Conservation (phyloP, 805 yeast species). For the Jamesozyma lodderae region DNA sequence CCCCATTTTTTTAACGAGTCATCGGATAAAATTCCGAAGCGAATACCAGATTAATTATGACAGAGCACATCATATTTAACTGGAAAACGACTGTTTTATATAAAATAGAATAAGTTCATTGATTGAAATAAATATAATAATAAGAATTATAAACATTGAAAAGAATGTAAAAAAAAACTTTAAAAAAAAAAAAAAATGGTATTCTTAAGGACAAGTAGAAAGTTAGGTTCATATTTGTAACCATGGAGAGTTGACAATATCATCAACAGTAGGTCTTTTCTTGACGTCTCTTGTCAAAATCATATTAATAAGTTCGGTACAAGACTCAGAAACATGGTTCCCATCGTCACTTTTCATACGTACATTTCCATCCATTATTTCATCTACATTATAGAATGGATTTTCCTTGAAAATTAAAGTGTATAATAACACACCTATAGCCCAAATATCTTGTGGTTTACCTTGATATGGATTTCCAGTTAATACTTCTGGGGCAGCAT, state of each 20-base stretch:
- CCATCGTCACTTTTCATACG: slow-evolving; percentile 33
- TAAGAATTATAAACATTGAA: too few species aligned
- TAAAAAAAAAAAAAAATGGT: neutral
- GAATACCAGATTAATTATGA: too few species aligned
- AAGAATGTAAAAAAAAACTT: too few species aligned
- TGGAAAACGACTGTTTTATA: too few species aligned
- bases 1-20: too few species aligned
- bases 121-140: too few species aligned
- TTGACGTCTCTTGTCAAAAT: slow-evolving; percentile 60
- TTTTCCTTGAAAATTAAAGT: slow-evolving; percentile 86
- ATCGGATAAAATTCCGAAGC: too few species aligned
- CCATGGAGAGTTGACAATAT: slow-evolving; percentile 65
- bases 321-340: slow-evolving; percentile 40
- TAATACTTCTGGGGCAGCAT: slow-evolving; percentile 93
- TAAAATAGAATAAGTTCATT: too few species aligned
- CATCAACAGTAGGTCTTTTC: slow-evolving; percentile 63
- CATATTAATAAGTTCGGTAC: slow-evolving; percentile 48
- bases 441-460: slow-evolving; percentile 94
- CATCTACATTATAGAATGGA: slow-evolving; percentile 90
- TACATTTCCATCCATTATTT: slow-evolving; percentile 80
- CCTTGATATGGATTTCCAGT: slow-evolving; percentile 84
- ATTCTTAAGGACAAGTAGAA: neutral
- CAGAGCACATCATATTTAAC: too few species aligned
- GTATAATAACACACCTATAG: slow-evolving; percentile 83
- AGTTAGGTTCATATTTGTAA: slow-evolving; percentile 28